Evolutionary conservation across 1,139 yeast genomes (phyloP), one percentile per base, ranked within the genome.

Genomic region (Chernovozyma aurita): DNA sequence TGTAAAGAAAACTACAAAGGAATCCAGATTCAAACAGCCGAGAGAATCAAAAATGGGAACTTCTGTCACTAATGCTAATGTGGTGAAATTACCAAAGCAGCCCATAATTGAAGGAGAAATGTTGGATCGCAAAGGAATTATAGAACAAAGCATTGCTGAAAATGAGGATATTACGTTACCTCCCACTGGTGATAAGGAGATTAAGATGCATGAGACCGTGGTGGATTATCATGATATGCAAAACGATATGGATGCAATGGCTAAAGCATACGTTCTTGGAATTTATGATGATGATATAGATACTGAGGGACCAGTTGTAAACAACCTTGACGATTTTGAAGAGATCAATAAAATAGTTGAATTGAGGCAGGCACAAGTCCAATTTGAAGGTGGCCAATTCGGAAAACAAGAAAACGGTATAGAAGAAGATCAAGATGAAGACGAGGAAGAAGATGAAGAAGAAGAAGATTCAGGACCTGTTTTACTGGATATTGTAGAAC

Each of bases 231-330:
- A 50, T 11, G 46, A 63, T 5, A 44, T 75, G 33, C 67, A 65
- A 24, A 60, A 61, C 32, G 71, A 76, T 42, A 39, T 73, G 44
- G 81, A 78, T 36, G 65, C 74, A 3, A 75, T 79, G 82, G 84
- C 76, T 0, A 65, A 67, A 40, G 84, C 83, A 0, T 80, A 80
- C 45, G 61, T 66, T n/a, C 47, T 70, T 31, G 85, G 85, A 1
- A 53, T 73, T 46, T 79, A 77, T 48, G 83, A 78, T 45, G 82
- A 75, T 43, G 85, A 80, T 45, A 67, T 77, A 11, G 72, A 62
- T 26, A 65, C 76, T 1, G 70, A 70, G 6, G 85, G 85, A 0
- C 74, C 78, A 4, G 72, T 81, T 1, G 72, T 81, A 24, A 75
- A 76, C 40, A 59, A 65, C 37, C 42, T 78, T 14, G 68, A 65